phyloP scores from a whole-genome alignment of 352 stramenopile species.

The Elongisporangium senticosum region DNA sequence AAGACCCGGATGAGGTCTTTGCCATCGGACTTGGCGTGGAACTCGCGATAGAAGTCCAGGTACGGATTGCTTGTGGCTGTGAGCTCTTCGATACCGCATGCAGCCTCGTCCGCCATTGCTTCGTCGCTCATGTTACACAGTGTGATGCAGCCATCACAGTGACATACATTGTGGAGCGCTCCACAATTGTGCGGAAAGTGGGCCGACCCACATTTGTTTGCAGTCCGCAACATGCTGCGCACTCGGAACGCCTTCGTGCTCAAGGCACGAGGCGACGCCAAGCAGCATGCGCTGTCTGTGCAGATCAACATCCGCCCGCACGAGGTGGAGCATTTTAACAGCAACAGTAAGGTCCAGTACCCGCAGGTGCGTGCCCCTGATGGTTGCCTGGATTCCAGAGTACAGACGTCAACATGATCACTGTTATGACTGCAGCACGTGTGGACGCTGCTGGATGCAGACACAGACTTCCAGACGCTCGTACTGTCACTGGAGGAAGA shows the following conservation, averaged over 20 bases:
- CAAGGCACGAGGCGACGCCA: conserved; percentile 33
- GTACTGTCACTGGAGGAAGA: conserved; percentile 46
- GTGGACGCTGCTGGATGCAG: conserved; percentile 38
- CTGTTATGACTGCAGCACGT: conserved; percentile 20
- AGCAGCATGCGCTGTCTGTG: conserved; percentile 47
- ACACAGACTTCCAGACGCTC: conserved; percentile 47
- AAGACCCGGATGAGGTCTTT: conserved; percentile 65
- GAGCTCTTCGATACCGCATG: conserved; percentile 26
- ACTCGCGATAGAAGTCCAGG: conserved; percentile 71
- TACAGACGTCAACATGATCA: not conserved
- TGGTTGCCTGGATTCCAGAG: not conserved
- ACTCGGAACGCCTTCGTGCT: conserved; percentile 63
- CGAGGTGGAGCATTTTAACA: conserved; percentile 55
- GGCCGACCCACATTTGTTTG: not conserved
- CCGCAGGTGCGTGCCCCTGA: not conserved
- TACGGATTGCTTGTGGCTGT: conserved; percentile 75
- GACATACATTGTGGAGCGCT: not conserved
- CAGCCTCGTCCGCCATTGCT: conserved; percentile 13
- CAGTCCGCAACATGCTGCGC: conserved; percentile 23
- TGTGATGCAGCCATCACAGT: not conserved
- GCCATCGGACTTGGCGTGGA: conserved; percentile 42
- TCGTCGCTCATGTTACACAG: not conserved
- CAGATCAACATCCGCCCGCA: conserved; percentile 51
- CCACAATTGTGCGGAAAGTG: conserved; percentile 3
- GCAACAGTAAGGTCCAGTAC: conserved; percentile 5